phyloP scores from a whole-genome alignment of 345 rosid species.

The Toxicodendron radicans region DNA sequence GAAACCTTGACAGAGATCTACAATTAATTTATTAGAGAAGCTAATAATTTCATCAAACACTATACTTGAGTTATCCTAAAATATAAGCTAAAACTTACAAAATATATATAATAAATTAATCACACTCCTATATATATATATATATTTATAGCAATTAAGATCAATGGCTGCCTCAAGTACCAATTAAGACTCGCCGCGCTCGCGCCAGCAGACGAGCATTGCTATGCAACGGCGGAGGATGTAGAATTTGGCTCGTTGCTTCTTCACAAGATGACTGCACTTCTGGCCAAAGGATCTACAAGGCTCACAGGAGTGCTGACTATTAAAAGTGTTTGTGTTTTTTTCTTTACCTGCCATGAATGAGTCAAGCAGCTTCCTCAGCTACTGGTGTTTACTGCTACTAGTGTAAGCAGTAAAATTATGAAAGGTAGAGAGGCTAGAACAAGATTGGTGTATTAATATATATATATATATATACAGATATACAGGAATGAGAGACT shows the following conservation, averaged over 20 bases:
- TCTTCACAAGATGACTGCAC: constrained; percentile 77
- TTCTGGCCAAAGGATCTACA: constrained; percentile 64
- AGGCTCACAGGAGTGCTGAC: constrained; percentile 39
- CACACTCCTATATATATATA: constrained; percentile 24
- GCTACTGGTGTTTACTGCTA: neutral
- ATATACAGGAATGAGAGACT: neutral
- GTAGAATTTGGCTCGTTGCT: constrained; percentile 74
- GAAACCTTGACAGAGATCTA: constrained; percentile 19
- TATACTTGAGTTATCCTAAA: constrained; percentile 4
- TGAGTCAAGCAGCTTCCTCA: neutral
- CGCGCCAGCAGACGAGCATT: constrained; percentile 71
- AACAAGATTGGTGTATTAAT: constrained; percentile 8
- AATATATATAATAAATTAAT: constrained; percentile 3
- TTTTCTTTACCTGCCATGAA: constrained; percentile 34
- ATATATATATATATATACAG: neutral
- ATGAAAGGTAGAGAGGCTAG: constrained; percentile 10
- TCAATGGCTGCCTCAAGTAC: neutral
- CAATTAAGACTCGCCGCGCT: constrained; percentile 30
- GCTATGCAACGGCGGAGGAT: constrained; percentile 83
- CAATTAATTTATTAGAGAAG: constrained; percentile 7
- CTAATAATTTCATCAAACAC: constrained; percentile 10
- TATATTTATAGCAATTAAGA: neutral
- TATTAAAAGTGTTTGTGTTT: neutral
- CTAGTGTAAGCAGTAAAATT: constrained; percentile 13
- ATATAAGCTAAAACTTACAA: constrained; percentile 3